A percentile compares a stretch with the other conserved stretches of the same genome.
Conservation (phyloP, 2,329 filamentous ascomycete species). For the Talaromyces sp. region DNA sequence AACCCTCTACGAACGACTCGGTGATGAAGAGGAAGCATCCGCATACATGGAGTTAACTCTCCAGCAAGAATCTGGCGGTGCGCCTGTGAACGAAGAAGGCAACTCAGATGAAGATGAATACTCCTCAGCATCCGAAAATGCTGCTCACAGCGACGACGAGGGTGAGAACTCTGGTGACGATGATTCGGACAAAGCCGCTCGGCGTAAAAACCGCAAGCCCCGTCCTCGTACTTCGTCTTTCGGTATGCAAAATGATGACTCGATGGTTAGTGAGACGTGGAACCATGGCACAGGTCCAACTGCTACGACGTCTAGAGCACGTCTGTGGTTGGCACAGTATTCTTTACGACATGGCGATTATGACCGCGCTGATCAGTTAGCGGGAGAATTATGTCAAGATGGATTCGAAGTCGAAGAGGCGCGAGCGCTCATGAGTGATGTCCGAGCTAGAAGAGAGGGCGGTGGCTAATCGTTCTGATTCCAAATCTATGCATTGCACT, state of each 20-base stretch:
- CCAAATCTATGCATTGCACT: not conserved
- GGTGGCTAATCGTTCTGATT: slow-evolving; percentile 5
- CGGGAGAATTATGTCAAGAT: slow-evolving; percentile 91
- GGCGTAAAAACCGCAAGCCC: slow-evolving; percentile 56
- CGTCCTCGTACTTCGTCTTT: slow-evolving; percentile 33
- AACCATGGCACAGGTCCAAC: slow-evolving; percentile 76
- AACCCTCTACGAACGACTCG: slow-evolving; percentile 79
- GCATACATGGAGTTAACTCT: slow-evolving; percentile 96
- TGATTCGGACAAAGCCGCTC: slow-evolving; percentile 51
- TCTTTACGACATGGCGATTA: slow-evolving; percentile 78
- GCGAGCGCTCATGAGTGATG: slow-evolving; percentile 86
- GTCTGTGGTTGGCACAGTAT: slow-evolving; percentile 88
- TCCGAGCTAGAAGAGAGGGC: slow-evolving; percentile 72
- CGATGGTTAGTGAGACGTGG: slow-evolving; percentile 39
- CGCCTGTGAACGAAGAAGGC: slow-evolving; percentile 26
- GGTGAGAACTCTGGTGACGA: slow-evolving; percentile 35
- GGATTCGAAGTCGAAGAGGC: slow-evolving; percentile 96
- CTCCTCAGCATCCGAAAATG: slow-evolving; percentile 36
- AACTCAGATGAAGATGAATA: slow-evolving; percentile 36
- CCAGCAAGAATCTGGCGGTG: slow-evolving; percentile 81
- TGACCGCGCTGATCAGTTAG: slow-evolving; percentile 74
- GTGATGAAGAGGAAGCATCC: slow-evolving; percentile 76
- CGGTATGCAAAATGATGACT: slow-evolving; percentile 38
- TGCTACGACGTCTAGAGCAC: slow-evolving; percentile 84
- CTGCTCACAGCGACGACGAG: slow-evolving; percentile 38